Percentiles rank a stretch among this genome's conserved stretches.
Conservation (phyloP, 352 stramenopile genomes). For the Globisporangium mamillatum region DNA sequence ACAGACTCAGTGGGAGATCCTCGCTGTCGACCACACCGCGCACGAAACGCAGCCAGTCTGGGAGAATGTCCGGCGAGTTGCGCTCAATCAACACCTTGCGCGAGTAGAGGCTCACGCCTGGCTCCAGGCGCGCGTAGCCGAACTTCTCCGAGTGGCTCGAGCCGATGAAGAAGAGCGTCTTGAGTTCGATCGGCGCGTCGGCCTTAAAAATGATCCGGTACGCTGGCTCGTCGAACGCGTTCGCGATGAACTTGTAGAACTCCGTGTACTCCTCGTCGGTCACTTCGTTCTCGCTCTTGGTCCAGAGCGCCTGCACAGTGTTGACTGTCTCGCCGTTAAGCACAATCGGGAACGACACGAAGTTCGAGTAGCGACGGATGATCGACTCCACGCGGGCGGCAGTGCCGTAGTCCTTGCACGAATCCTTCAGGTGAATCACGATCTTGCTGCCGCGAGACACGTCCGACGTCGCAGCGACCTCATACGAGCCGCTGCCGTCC, state of each 20-base stretch:
- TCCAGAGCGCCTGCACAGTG: conserved; percentile 98
- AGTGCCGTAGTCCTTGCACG: conserved; percentile 94
- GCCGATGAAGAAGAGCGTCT: conserved; percentile 97
- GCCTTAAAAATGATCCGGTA: conserved; percentile 96
- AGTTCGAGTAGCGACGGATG: conserved; percentile 99
- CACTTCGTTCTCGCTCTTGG: conserved; percentile 93
- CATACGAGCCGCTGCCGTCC: conserved; percentile 81
- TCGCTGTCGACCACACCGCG: conserved; percentile 94
- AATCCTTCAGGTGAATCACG: conserved; percentile 97
- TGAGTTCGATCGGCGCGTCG: conserved; percentile 98
- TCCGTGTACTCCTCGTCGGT: conserved; percentile 96
- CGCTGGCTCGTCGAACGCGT: conserved; percentile 93
- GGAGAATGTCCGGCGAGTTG: conserved; percentile 96
- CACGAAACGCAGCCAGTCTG: conserved; percentile 96
- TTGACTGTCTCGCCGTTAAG: conserved; percentile 98
- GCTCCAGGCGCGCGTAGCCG: conserved; percentile 93
- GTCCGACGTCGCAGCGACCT: conserved; percentile 65
- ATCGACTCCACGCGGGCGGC: conserved; percentile 93
- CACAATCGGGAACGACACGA: conserved; percentile 98
- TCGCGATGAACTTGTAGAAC: conserved; percentile 97
- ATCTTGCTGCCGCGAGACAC: conserved; percentile 94
- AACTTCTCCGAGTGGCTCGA: conserved; percentile 97
- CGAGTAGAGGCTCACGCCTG: conserved; percentile 97
- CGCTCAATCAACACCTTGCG: conserved; percentile 99
- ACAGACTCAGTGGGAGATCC: conserved; percentile 98